Evolutionary conservation across 164 flowering plant genomes (phyloP).

Genomic region (Chloranthus sessilifolius): DNA sequence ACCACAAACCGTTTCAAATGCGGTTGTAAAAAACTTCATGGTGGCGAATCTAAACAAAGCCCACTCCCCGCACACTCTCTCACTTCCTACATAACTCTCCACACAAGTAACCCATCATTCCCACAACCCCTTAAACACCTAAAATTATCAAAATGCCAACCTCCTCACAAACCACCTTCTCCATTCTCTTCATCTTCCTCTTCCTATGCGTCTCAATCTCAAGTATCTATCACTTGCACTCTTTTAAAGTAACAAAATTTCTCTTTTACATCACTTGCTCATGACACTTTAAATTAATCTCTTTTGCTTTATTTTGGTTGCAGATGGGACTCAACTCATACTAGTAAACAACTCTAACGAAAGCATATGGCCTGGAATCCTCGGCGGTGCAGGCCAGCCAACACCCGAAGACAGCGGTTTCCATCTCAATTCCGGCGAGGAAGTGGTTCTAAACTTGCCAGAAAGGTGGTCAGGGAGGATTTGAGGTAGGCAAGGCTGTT

Average conservation of each 20-base stretch:
- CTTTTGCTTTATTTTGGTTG: slow-evolving; percentile 10
- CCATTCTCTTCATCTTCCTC: slow-evolving; percentile 16
- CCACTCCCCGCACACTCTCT: slow-evolving; percentile 1
- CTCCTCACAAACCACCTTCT: slow-evolving; percentile 8
- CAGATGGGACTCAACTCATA: slow-evolving; percentile 62
- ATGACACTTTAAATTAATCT: not conserved
- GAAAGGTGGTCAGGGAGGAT: slow-evolving; percentile 56
- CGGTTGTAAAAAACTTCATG: too few relatives aligned
- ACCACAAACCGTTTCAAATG: too few relatives aligned
- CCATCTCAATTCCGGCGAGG: slow-evolving; percentile 44
- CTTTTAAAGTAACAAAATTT: too few relatives aligned
- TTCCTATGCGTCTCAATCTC: slow-evolving; percentile 11
- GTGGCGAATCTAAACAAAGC: not conserved
- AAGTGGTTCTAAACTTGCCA: slow-evolving; percentile 30
- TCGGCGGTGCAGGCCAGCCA: slow-evolving; percentile 65
- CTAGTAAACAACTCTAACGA: slow-evolving; percentile 58
- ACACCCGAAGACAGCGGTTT: slow-evolving; percentile 70
- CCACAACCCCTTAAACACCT: not conserved
- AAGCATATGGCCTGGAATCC: slow-evolving; percentile 70
- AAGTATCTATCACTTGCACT: too few relatives aligned
- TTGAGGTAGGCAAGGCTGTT: slow-evolving; percentile 60
- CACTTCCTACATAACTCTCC: not conserved
- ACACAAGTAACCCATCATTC: not conserved
- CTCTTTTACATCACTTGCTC: too few relatives aligned
- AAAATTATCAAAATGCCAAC: slow-evolving; percentile 20